phyloP scores from a whole-genome alignment of 1,284 basidiomycete species.

The Ustilago hordei region DNA sequence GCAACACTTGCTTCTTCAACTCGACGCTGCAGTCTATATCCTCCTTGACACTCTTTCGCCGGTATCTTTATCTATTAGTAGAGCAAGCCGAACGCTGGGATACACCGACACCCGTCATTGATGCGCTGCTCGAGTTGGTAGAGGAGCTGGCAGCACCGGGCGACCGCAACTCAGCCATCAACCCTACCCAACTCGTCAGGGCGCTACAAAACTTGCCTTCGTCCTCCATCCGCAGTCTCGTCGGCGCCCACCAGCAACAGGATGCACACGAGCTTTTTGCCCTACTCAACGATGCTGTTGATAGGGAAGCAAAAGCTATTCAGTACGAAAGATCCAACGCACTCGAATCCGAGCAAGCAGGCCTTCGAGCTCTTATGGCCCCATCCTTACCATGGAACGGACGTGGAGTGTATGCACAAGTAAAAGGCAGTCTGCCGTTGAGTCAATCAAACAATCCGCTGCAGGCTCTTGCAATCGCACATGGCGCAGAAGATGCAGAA shows the following conservation, averaged over 20 bases:
- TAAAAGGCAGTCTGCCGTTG: slow-evolving; percentile 1
- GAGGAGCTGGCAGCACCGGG: slow-evolving; percentile 37
- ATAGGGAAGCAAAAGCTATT: slow-evolving; percentile 55
- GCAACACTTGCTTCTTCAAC: slow-evolving; percentile 69
- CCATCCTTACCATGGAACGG: slow-evolving; percentile 47
- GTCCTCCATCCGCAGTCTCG: slow-evolving; percentile 57
- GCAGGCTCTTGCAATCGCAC: background rate
- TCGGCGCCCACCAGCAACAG: slow-evolving; percentile 67
- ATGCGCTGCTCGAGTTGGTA: slow-evolving; percentile 60
- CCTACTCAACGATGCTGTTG: slow-evolving; percentile 61
- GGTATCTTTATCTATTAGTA: slow-evolving; percentile 47
- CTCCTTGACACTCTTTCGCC: slow-evolving; percentile 37
- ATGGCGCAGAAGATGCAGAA: background rate
- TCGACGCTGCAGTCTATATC: slow-evolving; percentile 63
- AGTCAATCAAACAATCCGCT: slow-evolving; percentile 6
- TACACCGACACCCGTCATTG: slow-evolving; percentile 63
- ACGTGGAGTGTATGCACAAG: slow-evolving; percentile 34
- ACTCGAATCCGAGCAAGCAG: slow-evolving; percentile 34
- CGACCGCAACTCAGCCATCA: slow-evolving; percentile 57
- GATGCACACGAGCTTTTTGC: slow-evolving; percentile 68
- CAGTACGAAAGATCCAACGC: slow-evolving; percentile 22
- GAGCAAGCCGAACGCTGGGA: slow-evolving; percentile 59
- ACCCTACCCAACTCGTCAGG: slow-evolving; percentile 50
- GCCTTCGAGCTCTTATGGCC: slow-evolving; percentile 50
- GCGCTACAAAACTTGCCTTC: slow-evolving; percentile 54